Conservation (phyloP, 2,329 filamentous ascomycete genomes). For the Amylocarpus encephaloides region DNA sequence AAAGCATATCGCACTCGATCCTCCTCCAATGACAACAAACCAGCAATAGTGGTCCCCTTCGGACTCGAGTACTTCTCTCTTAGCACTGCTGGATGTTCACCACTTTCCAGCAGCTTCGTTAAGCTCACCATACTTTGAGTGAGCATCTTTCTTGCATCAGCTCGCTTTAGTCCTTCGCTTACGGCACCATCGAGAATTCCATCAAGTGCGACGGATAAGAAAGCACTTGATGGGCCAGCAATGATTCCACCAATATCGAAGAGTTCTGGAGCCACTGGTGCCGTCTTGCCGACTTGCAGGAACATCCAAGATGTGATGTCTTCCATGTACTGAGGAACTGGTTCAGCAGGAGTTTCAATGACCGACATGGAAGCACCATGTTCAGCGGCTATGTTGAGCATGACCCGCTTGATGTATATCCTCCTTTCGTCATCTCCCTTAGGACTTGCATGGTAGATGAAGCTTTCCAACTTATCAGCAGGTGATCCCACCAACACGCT, state of each 20-base stretch:
- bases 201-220: constrained; percentile 69
- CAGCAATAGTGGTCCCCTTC: constrained; percentile 72
- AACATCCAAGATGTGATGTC: constrained; percentile 71
- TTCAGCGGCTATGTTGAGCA: constrained; percentile 78
- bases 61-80: constrained; percentile 71
- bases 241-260: constrained; percentile 72
- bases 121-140: constrained; percentile 63
- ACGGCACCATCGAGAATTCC: constrained; percentile 72
- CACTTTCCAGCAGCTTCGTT: constrained; percentile 45
- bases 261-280: constrained; percentile 56
- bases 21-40: constrained; percentile 68
- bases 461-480: constrained; percentile 57
- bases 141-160: constrained; percentile 69
- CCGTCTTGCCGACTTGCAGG: constrained; percentile 63
- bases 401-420: constrained; percentile 66
- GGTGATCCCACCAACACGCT: constrained; percentile 76
- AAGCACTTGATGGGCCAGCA: constrained; percentile 68
- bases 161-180: constrained; percentile 67
- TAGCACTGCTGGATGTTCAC: constrained; percentile 69
- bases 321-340: constrained; percentile 48
- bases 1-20: constrained; percentile 61
- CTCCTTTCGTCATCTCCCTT: constrained; percentile 23
- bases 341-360: constrained; percentile 39
- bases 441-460: constrained; percentile 41
- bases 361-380: constrained; percentile 79